These are phyloP conservation scores for Candida hispaniensis DNA, from an alignment of 805 yeast species.

Conservation along the genomic window DNA sequence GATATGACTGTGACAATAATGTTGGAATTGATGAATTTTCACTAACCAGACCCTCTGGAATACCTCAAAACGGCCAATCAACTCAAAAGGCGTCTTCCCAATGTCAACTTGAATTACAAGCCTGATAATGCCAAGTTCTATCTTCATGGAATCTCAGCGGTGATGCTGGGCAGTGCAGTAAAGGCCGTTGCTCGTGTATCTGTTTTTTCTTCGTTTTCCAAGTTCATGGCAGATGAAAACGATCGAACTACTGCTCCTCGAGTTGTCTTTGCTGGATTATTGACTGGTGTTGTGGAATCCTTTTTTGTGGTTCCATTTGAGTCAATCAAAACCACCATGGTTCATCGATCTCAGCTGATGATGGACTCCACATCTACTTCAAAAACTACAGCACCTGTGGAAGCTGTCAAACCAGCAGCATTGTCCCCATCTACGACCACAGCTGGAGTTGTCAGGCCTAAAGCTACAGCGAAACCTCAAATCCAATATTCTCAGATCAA, in stretches of 20 bases:
- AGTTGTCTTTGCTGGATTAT: conserved; percentile 68
- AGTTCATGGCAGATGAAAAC: conserved; percentile 48
- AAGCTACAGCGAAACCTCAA: conserved; percentile 24
- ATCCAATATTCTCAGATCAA: conserved; percentile 28
- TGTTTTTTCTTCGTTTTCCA: conserved; percentile 63
- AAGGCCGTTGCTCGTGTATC: conserved; percentile 67
- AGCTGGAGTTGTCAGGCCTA: conserved; percentile 12
- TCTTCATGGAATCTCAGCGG: conserved; percentile 59
- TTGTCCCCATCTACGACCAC: background rate
- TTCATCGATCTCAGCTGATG: conserved; percentile 18
- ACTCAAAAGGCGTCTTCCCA: conserved; percentile 25
- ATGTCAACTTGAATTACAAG: conserved; percentile 20
- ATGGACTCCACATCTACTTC: background rate
- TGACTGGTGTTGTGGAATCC: conserved; percentile 78
- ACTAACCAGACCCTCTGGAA: conserved; percentile 33
- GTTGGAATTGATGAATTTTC: conserved; percentile 15
- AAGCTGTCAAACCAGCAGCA: conserved; percentile 4
- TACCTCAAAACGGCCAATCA: conserved; percentile 31
- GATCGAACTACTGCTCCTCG: conserved; percentile 68
- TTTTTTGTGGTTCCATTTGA: conserved; percentile 78
- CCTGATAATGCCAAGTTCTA: conserved; percentile 20
- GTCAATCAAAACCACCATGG: conserved; percentile 30
- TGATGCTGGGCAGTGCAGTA: conserved; percentile 60
- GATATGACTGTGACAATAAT: background rate
- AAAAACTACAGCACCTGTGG: conserved; percentile 15